A percentile compares a stretch with the other conserved stretches of the same genome.
phyloP scores from a whole-genome alignment of 495 filamentous ascomycete species.

The Tuber indicum region DNA sequence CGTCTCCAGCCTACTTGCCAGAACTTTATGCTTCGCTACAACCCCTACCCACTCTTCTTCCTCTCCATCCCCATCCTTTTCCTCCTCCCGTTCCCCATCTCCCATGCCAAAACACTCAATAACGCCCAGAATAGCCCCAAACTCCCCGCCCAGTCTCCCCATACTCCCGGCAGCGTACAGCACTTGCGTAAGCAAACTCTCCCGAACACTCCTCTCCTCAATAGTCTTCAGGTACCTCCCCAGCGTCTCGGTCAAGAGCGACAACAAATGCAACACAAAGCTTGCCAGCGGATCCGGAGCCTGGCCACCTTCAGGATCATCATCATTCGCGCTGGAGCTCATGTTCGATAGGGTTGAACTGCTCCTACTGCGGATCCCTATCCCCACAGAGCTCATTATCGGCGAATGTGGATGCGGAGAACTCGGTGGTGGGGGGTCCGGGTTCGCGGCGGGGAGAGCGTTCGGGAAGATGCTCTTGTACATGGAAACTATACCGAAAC shows the following conservation, averaged over 20 bases:
- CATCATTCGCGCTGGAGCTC: slow-evolving; percentile 13
- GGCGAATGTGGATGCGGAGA: slow-evolving; percentile 35
- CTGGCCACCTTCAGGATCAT: slow-evolving; percentile 45
- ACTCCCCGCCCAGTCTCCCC: slow-evolving; percentile 85
- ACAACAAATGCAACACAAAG: slow-evolving; percentile 79
- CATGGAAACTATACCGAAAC: slow-evolving; percentile 88
- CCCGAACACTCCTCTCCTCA: slow-evolving; percentile 65
- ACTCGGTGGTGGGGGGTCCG: slow-evolving; percentile 43
- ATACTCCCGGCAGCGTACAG: slow-evolving; percentile 92
- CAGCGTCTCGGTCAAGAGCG: slow-evolving; percentile 72
- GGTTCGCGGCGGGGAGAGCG: slow-evolving; percentile 32
- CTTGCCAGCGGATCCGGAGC: slow-evolving; percentile 72
- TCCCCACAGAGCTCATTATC: slow-evolving; percentile 21
- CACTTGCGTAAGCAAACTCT: slow-evolving; percentile 88
- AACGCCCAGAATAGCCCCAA: slow-evolving; percentile 75
- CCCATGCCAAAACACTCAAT: slow-evolving; percentile 48
- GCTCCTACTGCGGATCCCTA: slow-evolving; percentile 35
- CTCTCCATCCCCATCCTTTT: slow-evolving; percentile 39
- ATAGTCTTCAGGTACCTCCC: slow-evolving; percentile 75
- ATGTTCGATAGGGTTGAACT: slow-evolving; percentile 27
- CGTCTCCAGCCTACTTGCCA: slow-evolving; percentile 80
- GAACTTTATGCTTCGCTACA: slow-evolving; percentile 77
- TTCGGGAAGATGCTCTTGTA: slow-evolving; percentile 81
- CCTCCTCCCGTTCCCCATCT: slow-evolving; percentile 52
- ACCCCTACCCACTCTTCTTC: slow-evolving; percentile 80